phyloP scores from a whole-genome alignment of 2,329 filamentous ascomycete species.

The Davidsoniella eucalypti region DNA sequence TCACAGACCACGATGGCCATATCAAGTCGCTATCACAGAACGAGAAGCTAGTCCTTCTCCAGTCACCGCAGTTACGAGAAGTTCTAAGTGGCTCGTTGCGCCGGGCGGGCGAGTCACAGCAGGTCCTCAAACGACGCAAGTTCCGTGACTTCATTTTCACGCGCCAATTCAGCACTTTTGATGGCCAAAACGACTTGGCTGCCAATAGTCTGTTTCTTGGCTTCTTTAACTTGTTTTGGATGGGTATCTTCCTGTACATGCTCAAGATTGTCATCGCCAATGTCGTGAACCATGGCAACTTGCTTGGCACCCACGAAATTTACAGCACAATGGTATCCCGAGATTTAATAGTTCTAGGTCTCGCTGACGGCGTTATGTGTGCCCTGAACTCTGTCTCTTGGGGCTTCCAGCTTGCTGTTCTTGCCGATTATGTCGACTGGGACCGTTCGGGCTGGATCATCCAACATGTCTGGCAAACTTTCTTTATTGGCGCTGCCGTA shows the following conservation, averaged over 20 bases:
- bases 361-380: slow-evolving; percentile 57
- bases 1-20: slow-evolving; percentile 10
- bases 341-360: slow-evolving; percentile 35
- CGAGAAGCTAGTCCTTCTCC: slow-evolving; percentile 6
- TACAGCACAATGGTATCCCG: slow-evolving; percentile 46
- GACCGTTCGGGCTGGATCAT: slow-evolving; percentile 53
- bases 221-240: slow-evolving; percentile 69
- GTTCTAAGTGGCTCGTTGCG: slow-evolving; percentile 6
- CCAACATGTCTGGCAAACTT: slow-evolving; percentile 56
- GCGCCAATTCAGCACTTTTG: slow-evolving; percentile 56
- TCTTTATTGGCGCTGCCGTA: slow-evolving; percentile 45
- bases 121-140: slow-evolving; percentile 14
- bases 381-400: slow-evolving; percentile 47
- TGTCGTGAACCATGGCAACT: slow-evolving; percentile 49
- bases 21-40: slow-evolving; percentile 16
- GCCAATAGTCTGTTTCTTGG: slow-evolving; percentile 58
- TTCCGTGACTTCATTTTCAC: slow-evolving; percentile 49
- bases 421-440: slow-evolving; percentile 48
- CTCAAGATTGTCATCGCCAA: slow-evolving; percentile 51
- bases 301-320: slow-evolving; percentile 56
- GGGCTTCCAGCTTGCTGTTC: slow-evolving; percentile 44
- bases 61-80: slow-evolving; percentile 8
- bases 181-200: slow-evolving; percentile 49
- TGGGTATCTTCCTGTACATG: slow-evolving; percentile 49
- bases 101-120: neutral